These are phyloP conservation scores for Teratosphaeria epicoccoides DNA, from an alignment of 2,329 filamentous ascomycete species.

Conservation along the genomic window DNA sequence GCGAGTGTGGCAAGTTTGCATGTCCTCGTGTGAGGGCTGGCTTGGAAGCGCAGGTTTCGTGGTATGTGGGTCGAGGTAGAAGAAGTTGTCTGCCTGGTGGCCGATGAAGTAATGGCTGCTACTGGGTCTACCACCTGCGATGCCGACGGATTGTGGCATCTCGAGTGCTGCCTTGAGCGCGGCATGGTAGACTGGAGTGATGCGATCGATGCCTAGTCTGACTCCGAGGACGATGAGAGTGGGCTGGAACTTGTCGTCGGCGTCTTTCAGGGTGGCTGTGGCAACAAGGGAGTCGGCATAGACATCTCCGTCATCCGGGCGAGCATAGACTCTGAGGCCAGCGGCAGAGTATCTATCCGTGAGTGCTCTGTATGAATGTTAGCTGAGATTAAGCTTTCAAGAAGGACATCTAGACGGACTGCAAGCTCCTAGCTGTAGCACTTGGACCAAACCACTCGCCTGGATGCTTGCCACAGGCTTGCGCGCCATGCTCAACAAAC, in stretches of 20 bases:
- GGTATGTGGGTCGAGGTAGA: conserved; percentile 90
- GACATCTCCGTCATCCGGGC: conserved; percentile 80
- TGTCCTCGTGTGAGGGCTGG: conserved; percentile 53
- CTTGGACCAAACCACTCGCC: conserved; percentile 99
- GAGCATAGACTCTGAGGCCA: conserved; percentile 71
- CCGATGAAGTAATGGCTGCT: conserved; percentile 74
- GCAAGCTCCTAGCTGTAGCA: conserved; percentile 85
- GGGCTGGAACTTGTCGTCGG: conserved; percentile 59
- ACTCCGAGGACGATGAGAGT: conserved; percentile 85
- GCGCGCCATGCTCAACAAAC: conserved; percentile 80
- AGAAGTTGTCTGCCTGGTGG: conserved; percentile 65
- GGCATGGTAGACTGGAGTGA: conserved; percentile 91
- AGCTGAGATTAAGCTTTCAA: conserved; percentile 9
- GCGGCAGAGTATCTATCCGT: conserved; percentile 53
- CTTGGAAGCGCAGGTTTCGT: conserved; percentile 63
- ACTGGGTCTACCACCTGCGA: conserved; percentile 86
- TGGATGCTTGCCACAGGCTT: conserved; percentile 82
- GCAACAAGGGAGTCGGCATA: conserved; percentile 82
- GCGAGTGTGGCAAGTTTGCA: conserved; percentile 77
- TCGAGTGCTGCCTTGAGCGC: conserved; percentile 76
- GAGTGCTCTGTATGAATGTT: conserved; percentile 51
- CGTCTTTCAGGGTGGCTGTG: conserved; percentile 52
- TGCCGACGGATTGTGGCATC: conserved; percentile 86
- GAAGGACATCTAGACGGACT: conserved; percentile 46
- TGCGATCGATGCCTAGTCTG: conserved; percentile 81